Evolutionary conservation across 1,284 basidiomycete genomes (phyloP), one percentile per base, ranked within the genome.

Genomic region (Sporisorium iseilematis-ciliati): DNA sequence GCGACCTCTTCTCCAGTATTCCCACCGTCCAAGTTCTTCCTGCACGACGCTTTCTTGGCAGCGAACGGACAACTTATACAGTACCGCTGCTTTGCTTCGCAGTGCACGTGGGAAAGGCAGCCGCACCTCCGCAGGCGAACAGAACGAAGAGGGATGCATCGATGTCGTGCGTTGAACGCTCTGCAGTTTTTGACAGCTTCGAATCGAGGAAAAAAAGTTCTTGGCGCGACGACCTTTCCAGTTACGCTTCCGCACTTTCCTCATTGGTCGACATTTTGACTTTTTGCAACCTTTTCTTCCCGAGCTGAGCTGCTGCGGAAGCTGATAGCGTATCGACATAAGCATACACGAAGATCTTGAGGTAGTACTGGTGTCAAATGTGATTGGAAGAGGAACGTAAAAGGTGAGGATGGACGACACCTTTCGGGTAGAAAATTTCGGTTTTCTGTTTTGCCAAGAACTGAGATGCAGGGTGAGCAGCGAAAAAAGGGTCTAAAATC

Each of bases 161-260:
- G 57, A 59, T 59, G 49, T 59, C 49, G 57, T 59, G 57, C 33
- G 57, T 20, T 20, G n/a, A 7, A 7, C 10, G 21, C 7, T 7
- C 26, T 48, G 58, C 58, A 46, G 41, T 60, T 60, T 53, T 60
- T 21, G 58, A 60, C 58, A 60, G 56, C 40, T 20, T 33, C 53
- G n/a, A 20, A 42, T n/a, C 31, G 4, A 20, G 10, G 8, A 43
- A 31, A 31, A 31, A 50, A 43, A 57, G 10, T 11, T 53, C 51
- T 65, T 59, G 64, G 64, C 57, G 25, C 31, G 21, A 54, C 52
- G 64, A 59, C 56, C 55, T 46, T 65, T 29, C 48, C 50, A 41
- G 56, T 60, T 58, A 65, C 21, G 46, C 46, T 48, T 18, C 21
- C 43, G 8, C 26, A 14, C 26, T 46, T 25, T 10, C 25, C 7